Evolutionary conservation across 805 yeast species (phyloP).

Genomic region (Candida mattraensis): DNA sequence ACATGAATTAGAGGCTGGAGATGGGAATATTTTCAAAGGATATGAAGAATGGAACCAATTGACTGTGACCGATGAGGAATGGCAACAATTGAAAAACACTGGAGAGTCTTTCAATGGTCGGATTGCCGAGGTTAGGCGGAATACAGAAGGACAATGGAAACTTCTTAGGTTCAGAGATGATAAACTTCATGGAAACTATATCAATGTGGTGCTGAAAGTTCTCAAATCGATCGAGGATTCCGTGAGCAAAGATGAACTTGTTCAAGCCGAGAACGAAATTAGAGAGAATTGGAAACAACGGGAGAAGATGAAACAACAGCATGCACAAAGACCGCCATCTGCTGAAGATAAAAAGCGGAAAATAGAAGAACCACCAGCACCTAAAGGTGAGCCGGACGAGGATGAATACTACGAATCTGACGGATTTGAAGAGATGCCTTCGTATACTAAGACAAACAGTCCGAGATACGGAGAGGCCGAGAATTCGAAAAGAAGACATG

Average conservation of each 20-base stretch:
- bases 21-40: slow-evolving; percentile 38
- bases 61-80: slow-evolving; percentile 64
- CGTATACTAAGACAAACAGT: slow-evolving; percentile 24
- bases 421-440: slow-evolving; percentile 38
- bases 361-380: slow-evolving; percentile 2
- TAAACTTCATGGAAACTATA: slow-evolving; percentile 83
- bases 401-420: slow-evolving; percentile 36
- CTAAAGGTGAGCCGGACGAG: slow-evolving; percentile 19
- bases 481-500: slow-evolving; percentile 17
- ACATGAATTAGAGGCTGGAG: slow-evolving; percentile 41
- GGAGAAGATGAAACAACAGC: slow-evolving; percentile 33
- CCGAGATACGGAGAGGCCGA: slow-evolving; percentile 31
- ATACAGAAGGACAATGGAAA: slow-evolving; percentile 71
- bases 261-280: slow-evolving; percentile 55
- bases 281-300: slow-evolving; percentile 64
- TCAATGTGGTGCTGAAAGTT: slow-evolving; percentile 77
- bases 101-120: slow-evolving; percentile 87
- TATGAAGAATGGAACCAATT: slow-evolving; percentile 71
- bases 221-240: slow-evolving; percentile 83
- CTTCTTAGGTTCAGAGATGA: slow-evolving; percentile 91
- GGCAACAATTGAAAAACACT: slow-evolving; percentile 70
- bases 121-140: slow-evolving; percentile 80
- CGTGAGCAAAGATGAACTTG: slow-evolving; percentile 75
- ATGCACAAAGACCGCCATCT: slow-evolving; percentile 20
- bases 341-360: slow-evolving; percentile 8